Conservation (phyloP, 441 rosid genomes). For the Viola pubescens region DNA sequence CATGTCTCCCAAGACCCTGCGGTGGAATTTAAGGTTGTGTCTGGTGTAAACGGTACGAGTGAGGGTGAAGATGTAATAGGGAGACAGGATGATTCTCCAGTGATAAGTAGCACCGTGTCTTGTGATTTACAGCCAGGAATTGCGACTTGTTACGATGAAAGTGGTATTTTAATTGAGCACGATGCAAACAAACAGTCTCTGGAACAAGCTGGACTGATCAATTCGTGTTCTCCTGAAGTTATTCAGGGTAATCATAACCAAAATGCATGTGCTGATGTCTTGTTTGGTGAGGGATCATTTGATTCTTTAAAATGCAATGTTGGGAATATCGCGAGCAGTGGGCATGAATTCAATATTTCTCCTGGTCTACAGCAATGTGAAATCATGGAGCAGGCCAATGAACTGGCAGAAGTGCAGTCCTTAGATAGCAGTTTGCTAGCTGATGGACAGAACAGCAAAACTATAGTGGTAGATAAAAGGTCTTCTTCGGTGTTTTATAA, state of each 20-base stretch:
- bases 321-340: constrained; percentile 18
- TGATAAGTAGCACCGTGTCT: neutral
- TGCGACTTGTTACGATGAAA: constrained; percentile 17
- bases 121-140: constrained; percentile 19
- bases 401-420: constrained; percentile 17
- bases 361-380: constrained; percentile 18
- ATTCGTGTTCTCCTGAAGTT: constrained; percentile 22
- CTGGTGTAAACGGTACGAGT: constrained; percentile 11
- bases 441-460: constrained; percentile 15
- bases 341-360: constrained; percentile 16
- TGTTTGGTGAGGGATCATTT: constrained; percentile 16
- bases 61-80: constrained; percentile 16
- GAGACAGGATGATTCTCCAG: constrained; percentile 5
- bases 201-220: constrained; percentile 20
- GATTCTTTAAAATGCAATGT: constrained; percentile 14
- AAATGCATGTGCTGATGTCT: constrained; percentile 18
- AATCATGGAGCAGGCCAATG: constrained; percentile 24
- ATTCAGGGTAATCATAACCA: constrained; percentile 21
- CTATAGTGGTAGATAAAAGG: constrained; percentile 6
- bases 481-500: constrained; percentile 21
- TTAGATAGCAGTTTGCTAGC: constrained; percentile 11
- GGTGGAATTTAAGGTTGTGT: constrained; percentile 17
- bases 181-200: constrained; percentile 13
- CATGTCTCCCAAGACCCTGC: constrained; percentile 17
- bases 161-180: constrained; percentile 14